Base-by-base conservation (phyloP, 176 grass and related monocot species). In the Oryza glaberrima region DNA sequence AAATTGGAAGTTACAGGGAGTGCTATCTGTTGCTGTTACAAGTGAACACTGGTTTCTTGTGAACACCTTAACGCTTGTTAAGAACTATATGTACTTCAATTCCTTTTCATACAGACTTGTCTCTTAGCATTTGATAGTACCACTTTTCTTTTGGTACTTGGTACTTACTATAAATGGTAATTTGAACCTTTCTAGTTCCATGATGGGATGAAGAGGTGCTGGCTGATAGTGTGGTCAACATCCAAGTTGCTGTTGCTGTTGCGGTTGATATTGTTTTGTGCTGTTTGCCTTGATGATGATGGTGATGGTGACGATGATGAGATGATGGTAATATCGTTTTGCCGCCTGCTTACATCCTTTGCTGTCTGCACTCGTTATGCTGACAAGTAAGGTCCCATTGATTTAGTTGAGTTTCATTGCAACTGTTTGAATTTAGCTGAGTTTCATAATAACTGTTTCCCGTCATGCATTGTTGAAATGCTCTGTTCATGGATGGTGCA, bases 141-240 rank as follows among this genome's bases (percentile, higher is more conserved):
- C 20, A 69, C 76, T 61, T 23, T 41, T 26, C 80, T 83, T 51
- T 68, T 77, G 69, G 84, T 79, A 69, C 32, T 83, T 17, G 9
- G 30, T 81, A 77, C 82, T 88, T 81, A 88, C 72, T 85, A 73
- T 77, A 78, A 67, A 84, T 88, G 72, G 77, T 82, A 72, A 83
- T 72, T 75, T 92, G 87, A 77, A 84, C 87, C 75, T 88, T 91
- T 92, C 89, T 92, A 91, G 88, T 88, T 94, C 84, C 82, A 88
- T 92, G 83, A 54, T 91, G 93, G 76, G 81, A 73, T 82, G 88
- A 81, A 68, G 85, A 78, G 89, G 71, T 88, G 90, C 78, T 82
- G 84, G 84, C 73, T 89, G 81, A 92, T 90, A 83, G 77, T 83
- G 86, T 83, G 87, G 75, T 82, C 77, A 88, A 77, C 82, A 82